Evolutionary conservation across 352 stramenopile genomes (phyloP).

Genomic region (Discostella stelligera): DNA sequence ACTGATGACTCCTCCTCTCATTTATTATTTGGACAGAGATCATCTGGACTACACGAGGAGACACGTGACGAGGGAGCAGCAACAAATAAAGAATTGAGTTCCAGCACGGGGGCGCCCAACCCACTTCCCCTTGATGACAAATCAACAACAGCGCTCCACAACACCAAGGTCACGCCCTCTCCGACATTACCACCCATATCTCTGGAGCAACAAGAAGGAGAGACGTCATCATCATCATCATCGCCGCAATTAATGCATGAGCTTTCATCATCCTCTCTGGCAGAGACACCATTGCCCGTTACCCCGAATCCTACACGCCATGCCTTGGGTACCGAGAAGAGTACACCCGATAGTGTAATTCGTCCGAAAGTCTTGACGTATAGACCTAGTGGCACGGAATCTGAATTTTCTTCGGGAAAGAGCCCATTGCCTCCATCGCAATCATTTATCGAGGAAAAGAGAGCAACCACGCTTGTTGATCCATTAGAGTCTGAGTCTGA

Average conservation of each 20-base stretch:
- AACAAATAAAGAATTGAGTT: not conserved
- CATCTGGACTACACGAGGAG: not conserved
- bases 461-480: not conserved
- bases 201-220: not conserved
- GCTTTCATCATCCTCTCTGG: too few relatives aligned
- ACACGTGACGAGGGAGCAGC: not conserved
- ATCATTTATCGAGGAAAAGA: not conserved
- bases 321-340: conserved; percentile 16
- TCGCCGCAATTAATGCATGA: not conserved
- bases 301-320: conserved; percentile 32
- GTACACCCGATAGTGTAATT: conserved; percentile 40
- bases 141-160: not conserved
- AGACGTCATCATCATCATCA: not conserved
- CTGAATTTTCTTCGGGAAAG: not conserved
- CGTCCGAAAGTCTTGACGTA: conserved; percentile 31
- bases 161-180: not conserved
- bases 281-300: conserved; percentile 18
- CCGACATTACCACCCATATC: not conserved
- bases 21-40: not conserved
- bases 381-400: not conserved
- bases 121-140: not conserved
- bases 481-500: not conserved
- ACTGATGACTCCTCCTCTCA: not conserved
- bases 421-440: not conserved
- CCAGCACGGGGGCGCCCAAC: not conserved